These are phyloP conservation scores for Neobulgaria alba DNA, from an alignment of 2,329 filamentous ascomycete species.

Conservation along the genomic window DNA sequence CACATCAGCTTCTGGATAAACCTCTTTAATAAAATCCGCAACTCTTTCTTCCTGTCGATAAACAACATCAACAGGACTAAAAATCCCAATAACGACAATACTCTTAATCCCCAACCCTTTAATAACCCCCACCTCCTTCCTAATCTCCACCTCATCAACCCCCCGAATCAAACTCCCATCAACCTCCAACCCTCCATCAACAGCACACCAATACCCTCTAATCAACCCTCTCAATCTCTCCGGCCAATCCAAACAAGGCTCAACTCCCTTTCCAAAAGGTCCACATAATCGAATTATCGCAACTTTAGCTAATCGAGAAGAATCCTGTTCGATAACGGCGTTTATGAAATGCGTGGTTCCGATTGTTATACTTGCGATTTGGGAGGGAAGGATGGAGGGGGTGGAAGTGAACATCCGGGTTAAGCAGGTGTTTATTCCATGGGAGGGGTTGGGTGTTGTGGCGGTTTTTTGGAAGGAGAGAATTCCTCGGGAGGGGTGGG, in stretches of 20 bases:
- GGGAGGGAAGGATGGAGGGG: conserved; percentile 10
- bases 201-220: conserved; percentile 35
- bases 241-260: conserved; percentile 40
- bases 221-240: conserved; percentile 35
- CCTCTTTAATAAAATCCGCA: conserved; percentile 36
- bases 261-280: conserved; percentile 37
- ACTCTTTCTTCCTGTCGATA: conserved; percentile 43
- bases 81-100: conserved; percentile 46
- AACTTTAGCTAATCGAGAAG: conserved; percentile 37
- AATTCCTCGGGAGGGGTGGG: conserved; percentile 25
- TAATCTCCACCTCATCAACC: conserved; percentile 31
- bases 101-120: conserved; percentile 29
- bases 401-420: conserved; percentile 13
- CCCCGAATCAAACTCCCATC: conserved; percentile 33
- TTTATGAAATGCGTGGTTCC: conserved; percentile 40
- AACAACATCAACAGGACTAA: conserved; percentile 45
- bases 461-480: conserved; percentile 20
- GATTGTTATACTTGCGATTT: conserved; percentile 18
- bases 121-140: conserved; percentile 12
- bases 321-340: conserved; percentile 40
- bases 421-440: conserved; percentile 17
- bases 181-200: conserved; percentile 37
- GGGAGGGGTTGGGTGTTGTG: conserved; percentile 21
- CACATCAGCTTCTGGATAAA: conserved; percentile 38
- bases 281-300: conserved; percentile 40